phyloP scores from a whole-genome alignment of 768 basidiomycete species.

The Phlegmacium glaucopus region DNA sequence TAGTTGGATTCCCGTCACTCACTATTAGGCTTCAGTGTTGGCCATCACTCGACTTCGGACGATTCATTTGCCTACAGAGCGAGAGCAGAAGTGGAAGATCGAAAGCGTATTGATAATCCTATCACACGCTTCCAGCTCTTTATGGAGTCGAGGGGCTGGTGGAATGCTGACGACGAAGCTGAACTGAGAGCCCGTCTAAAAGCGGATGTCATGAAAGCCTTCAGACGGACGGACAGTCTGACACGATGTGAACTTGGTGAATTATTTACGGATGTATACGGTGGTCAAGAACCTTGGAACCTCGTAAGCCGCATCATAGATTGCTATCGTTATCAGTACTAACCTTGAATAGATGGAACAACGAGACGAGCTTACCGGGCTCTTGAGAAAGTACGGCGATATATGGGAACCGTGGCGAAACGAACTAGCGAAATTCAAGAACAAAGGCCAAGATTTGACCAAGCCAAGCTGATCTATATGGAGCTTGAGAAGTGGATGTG shows the following conservation, averaged over 20 bases:
- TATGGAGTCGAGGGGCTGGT: constrained; percentile 83
- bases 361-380: constrained; percentile 64
- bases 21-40: constrained; percentile 47
- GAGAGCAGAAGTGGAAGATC: constrained; percentile 86
- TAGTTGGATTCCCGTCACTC: no score
- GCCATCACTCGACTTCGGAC: constrained; percentile 95
- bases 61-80: constrained; percentile 94
- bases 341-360: constrained; percentile 65
- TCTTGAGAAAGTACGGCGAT: constrained; percentile 85
- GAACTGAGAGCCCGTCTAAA: constrained; percentile 65
- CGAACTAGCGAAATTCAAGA: constrained; percentile 75
- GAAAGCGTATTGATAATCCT: constrained; percentile 89
- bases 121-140: constrained; percentile 81
- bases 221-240: constrained; percentile 71
- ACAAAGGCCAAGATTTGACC: constrained; percentile 61
- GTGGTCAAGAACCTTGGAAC: constrained; percentile 81
- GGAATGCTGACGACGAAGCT: constrained; percentile 73
- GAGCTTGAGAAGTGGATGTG: neutral
- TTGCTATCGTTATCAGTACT: neutral
- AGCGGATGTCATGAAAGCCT: constrained; percentile 72
- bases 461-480: constrained; percentile 8
- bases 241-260: constrained; percentile 70
- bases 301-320: constrained; percentile 49
- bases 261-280: constrained; percentile 87
- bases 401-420: constrained; percentile 83